phyloP scores from a whole-genome alignment of 352 stramenopile genomes.

The Thalassiosira hispida region DNA sequence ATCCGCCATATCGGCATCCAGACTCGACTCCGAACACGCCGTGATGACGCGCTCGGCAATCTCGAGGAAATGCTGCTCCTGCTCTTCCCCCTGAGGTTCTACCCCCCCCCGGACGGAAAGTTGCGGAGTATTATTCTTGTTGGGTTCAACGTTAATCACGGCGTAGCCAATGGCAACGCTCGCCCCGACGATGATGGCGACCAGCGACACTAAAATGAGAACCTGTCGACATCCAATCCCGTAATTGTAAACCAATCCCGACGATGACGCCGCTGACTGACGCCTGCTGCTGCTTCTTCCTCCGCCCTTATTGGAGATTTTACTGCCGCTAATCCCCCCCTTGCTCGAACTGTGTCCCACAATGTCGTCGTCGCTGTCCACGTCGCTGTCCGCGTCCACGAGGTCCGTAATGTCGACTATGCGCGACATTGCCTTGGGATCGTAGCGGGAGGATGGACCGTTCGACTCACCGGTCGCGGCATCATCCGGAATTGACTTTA shows the following conservation, averaged over 20 bases:
- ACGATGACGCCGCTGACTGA: no score
- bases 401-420: slow-evolving; percentile 43
- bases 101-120: no score
- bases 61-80: slow-evolving; percentile 22
- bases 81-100: no score
- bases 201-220: slow-evolving; percentile 6
- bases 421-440: slow-evolving; percentile 29
- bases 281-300: no score
- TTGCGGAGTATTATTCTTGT: slow-evolving; percentile 5
- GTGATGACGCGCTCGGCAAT: slow-evolving; percentile 24
- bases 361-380: slow-evolving; percentile 22
- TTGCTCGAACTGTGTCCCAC: slow-evolving; percentile 20
- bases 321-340: no score
- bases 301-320: no score
- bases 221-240: slow-evolving; percentile 8
- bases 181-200: slow-evolving; percentile 22
- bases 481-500: no score
- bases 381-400: slow-evolving; percentile 17
- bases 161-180: slow-evolving; percentile 42
- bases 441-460: slow-evolving; percentile 27
- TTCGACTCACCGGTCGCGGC: no score
- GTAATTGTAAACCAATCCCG: no score
- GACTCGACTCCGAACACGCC: slow-evolving; percentile 3
- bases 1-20: slow-evolving; percentile 15
- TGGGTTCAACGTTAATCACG: not conserved